These are phyloP conservation scores for Wickerhamomyces sp. DNA, from an alignment of 1,139 yeast species.

Conservation along the genomic window DNA sequence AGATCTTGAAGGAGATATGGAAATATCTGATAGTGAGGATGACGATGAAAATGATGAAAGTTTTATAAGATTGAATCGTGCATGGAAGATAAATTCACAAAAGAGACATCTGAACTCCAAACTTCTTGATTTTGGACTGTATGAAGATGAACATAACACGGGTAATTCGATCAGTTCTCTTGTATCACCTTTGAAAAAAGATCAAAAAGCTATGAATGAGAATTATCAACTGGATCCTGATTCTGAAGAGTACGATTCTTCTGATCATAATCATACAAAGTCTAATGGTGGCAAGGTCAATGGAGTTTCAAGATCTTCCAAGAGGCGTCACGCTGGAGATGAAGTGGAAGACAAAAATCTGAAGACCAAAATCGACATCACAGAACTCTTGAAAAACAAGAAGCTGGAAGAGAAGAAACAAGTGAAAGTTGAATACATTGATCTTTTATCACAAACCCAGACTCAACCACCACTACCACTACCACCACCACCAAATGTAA, in stretches of 20 bases:
- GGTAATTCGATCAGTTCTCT: neutral
- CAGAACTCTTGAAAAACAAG: conserved; percentile 31
- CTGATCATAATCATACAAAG: neutral
- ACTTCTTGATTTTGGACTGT: conserved; percentile 14
- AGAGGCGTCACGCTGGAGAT: neutral
- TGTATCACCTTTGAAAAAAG: conserved; percentile 4
- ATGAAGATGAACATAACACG: conserved; percentile 2
- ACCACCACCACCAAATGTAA: no score
- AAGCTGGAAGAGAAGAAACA: conserved; percentile 2
- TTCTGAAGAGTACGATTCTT: neutral
- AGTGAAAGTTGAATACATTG: conserved; percentile 9
- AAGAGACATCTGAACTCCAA: conserved; percentile 1
- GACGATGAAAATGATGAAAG: neutral
- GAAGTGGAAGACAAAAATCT: conserved; percentile 1
- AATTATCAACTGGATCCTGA: conserved; percentile 15
- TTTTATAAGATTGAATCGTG: neutral
- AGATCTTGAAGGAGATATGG: neutral
- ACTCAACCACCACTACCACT: neutral
- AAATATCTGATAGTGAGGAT: conserved; percentile 1
- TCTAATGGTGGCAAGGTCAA: neutral
- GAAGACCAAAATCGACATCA: conserved; percentile 42
- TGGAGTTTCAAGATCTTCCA: neutral
- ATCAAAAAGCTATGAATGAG: conserved; percentile 12
- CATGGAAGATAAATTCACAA: neutral
- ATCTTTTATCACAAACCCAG: conserved; percentile 9